phyloP scores from a whole-genome alignment of 1,284 basidiomycete genomes.

The Jaminaea rosea region DNA sequence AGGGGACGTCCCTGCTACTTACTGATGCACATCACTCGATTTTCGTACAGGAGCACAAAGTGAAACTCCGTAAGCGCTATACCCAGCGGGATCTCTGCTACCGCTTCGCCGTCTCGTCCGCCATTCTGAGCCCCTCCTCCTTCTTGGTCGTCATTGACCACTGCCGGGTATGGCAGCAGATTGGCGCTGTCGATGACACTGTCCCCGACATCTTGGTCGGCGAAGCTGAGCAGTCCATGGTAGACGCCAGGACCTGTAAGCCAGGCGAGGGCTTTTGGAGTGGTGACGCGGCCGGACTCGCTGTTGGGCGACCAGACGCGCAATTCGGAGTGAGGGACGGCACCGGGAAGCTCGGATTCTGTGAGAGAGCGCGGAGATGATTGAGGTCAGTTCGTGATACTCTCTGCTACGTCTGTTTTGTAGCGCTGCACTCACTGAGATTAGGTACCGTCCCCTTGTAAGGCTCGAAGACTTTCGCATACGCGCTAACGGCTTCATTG shows the following conservation, averaged over 20 bases:
- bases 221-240: slow-evolving; percentile 21
- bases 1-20: no score
- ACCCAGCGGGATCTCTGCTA: slow-evolving; percentile 51
- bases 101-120: slow-evolving; percentile 4
- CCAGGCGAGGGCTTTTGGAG: slow-evolving; percentile 73
- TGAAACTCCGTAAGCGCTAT: slow-evolving; percentile 86
- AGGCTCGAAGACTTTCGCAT: slow-evolving; percentile 35
- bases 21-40: slow-evolving; percentile 69
- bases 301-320: slow-evolving; percentile 42
- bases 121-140: slow-evolving; percentile 6
- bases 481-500: slow-evolving; percentile 60
- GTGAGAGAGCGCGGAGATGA: slow-evolving; percentile 27
- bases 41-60: slow-evolving; percentile 73
- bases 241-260: slow-evolving; percentile 59
- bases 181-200: slow-evolving; percentile 66
- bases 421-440: slow-evolving; percentile 17
- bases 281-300: no score
- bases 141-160: slow-evolving; percentile 10
- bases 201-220: slow-evolving; percentile 51
- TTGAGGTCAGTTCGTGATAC: not conserved
- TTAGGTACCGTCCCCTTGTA: slow-evolving; percentile 32
- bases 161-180: slow-evolving; percentile 44
- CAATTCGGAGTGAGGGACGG: slow-evolving; percentile 47
- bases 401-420: not conserved
- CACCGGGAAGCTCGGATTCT: slow-evolving; percentile 42